Evolutionary conservation across 768 basidiomycete species (phyloP).

Genomic region (Pluteus cervinus): DNA sequence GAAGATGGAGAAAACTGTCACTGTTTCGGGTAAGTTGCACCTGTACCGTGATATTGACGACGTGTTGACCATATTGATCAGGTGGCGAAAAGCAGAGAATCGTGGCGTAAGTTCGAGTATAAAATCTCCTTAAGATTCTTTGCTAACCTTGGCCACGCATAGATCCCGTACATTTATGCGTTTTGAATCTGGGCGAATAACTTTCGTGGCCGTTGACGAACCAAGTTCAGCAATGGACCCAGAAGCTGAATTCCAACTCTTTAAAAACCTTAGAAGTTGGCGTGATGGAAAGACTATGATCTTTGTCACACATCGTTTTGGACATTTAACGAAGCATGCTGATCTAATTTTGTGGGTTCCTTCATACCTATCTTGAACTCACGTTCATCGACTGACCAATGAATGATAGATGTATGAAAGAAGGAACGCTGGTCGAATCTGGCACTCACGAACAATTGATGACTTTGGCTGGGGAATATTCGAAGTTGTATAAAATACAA

Average conservation of each 20-base stretch:
- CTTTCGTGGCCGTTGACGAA: slow-evolving; percentile 54
- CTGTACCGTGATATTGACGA: slow-evolving; percentile 21
- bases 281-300: slow-evolving; percentile 48
- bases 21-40: slow-evolving; percentile 23
- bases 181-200: slow-evolving; percentile 29
- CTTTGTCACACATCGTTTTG: slow-evolving; percentile 52
- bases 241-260: slow-evolving; percentile 42
- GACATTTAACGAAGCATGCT: slow-evolving; percentile 40
- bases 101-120: slow-evolving; percentile 32
- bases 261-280: slow-evolving; percentile 28
- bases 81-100: slow-evolving; percentile 46
- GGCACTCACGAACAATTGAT: slow-evolving; percentile 40
- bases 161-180: slow-evolving; percentile 44
- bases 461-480: no score
- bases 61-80: slow-evolving; percentile 27
- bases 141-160: no score
- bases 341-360: slow-evolving; percentile 45
- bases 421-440: slow-evolving; percentile 31
- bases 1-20: slow-evolving; percentile 20
- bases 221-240: slow-evolving; percentile 55
- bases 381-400: slow-evolving; percentile 3
- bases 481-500: no score
- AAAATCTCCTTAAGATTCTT: slow-evolving; percentile 3
- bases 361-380: background rate
- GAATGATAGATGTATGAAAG: slow-evolving; percentile 35